Evolutionary conservation across 768 basidiomycete species (phyloP).

Genomic region (Mycena haematopus): DNA sequence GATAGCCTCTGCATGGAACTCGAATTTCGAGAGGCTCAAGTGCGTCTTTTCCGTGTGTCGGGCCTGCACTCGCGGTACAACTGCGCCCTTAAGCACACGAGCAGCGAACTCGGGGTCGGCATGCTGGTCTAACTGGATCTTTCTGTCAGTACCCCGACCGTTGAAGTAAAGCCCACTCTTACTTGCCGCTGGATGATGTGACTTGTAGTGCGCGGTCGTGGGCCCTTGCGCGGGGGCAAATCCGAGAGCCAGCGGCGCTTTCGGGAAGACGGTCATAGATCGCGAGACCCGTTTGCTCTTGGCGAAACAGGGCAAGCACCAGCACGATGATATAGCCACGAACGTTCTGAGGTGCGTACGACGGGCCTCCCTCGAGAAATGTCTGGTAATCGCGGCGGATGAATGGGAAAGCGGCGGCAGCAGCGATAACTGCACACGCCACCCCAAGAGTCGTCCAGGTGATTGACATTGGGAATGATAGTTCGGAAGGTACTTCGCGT

Average conservation of each 20-base stretch:
- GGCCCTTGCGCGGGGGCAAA: conserved; percentile 16
- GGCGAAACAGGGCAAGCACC: conserved; percentile 21
- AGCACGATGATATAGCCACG: conserved; percentile 27
- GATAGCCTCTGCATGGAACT: conserved; percentile 25
- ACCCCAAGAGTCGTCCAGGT: conserved; percentile 3
- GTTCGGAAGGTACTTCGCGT: no score
- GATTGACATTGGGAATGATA: no score
- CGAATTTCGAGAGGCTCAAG: conserved; percentile 24
- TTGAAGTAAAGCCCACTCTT: no score
- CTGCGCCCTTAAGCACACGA: background rate
- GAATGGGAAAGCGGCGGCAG: conserved; percentile 19
- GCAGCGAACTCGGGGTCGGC: conserved; percentile 13
- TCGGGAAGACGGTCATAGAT: conserved; percentile 27
- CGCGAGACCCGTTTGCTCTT: conserved; percentile 10
- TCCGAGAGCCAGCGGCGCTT: conserved; percentile 22
- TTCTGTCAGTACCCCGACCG: no score
- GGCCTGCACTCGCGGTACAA: conserved; percentile 22
- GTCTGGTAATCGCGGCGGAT: conserved; percentile 21
- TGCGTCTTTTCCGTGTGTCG: conserved; percentile 25
- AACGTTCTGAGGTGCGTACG: conserved; percentile 26
- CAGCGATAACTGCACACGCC: conserved; percentile 8
- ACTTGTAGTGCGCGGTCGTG: conserved; percentile 20
- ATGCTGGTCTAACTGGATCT: conserved; percentile 12
- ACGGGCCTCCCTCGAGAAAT: conserved; percentile 22
- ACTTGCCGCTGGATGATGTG: conserved; percentile 27